Evolutionary conservation across 768 basidiomycete genomes (phyloP).

Genomic region (Trametes cinnabarina): DNA sequence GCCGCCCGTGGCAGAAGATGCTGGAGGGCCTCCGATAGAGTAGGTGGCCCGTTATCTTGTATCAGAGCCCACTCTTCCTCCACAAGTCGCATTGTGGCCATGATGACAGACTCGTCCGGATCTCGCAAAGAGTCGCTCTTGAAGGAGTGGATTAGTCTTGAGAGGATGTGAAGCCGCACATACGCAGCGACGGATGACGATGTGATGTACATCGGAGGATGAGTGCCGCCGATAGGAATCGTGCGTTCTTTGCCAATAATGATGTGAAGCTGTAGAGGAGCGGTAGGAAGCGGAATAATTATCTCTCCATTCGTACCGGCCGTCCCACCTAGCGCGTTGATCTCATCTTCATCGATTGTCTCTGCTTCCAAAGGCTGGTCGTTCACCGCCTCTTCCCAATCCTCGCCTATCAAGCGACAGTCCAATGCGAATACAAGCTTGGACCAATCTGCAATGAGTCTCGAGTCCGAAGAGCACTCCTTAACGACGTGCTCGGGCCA

Average conservation of each 20-base stretch:
- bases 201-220: slow-evolving; percentile 73
- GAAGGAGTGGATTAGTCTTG: slow-evolving; percentile 57
- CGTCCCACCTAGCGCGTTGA: slow-evolving; percentile 45
- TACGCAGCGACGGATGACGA: slow-evolving; percentile 73
- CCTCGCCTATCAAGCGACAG: slow-evolving; percentile 49
- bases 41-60: slow-evolving; percentile 71
- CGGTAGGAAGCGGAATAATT: slow-evolving; percentile 62
- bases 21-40: slow-evolving; percentile 63
- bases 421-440: slow-evolving; percentile 56
- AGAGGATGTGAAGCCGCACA: slow-evolving; percentile 78
- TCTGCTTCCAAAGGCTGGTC: slow-evolving; percentile 30
- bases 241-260: slow-evolving; percentile 48
- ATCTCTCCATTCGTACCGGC: slow-evolving; percentile 46
- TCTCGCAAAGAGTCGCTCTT: slow-evolving; percentile 55
- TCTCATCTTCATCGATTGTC: slow-evolving; percentile 35
- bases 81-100: slow-evolving; percentile 65
- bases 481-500: slow-evolving; percentile 74
- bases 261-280: slow-evolving; percentile 65
- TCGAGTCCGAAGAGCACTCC: slow-evolving; percentile 41
- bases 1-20: slow-evolving; percentile 46
- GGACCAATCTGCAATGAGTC: slow-evolving; percentile 48
- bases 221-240: slow-evolving; percentile 45
- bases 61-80: slow-evolving; percentile 69
- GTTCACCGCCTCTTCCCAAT: slow-evolving; percentile 20
- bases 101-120: slow-evolving; percentile 68